phyloP scores from a whole-genome alignment of 1,139 yeast species.

The Sugiyamaella xylanicola region DNA sequence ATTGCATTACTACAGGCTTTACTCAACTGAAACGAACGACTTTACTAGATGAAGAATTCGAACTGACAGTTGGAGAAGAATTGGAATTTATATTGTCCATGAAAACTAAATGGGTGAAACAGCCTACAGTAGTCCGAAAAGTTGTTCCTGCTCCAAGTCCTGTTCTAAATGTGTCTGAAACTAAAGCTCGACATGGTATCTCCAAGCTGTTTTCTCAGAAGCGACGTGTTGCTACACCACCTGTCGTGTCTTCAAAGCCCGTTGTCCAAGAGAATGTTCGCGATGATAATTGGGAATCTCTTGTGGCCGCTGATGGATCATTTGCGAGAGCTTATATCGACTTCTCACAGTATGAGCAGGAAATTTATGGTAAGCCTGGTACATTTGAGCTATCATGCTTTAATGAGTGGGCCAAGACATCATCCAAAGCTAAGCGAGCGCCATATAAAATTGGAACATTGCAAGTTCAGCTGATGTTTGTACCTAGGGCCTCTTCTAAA shows the following conservation, averaged over 20 bases:
- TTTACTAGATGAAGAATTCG: constrained; percentile 77
- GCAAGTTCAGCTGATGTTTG: constrained; percentile 68
- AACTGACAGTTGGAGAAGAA: constrained; percentile 66
- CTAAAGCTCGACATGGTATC: constrained; percentile 22
- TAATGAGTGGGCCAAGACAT: constrained; percentile 74
- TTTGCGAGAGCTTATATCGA: constrained; percentile 75
- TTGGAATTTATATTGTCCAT: constrained; percentile 74
- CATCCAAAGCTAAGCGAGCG: constrained; percentile 44
- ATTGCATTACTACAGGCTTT: constrained; percentile 75
- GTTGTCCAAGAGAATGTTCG: constrained; percentile 10
- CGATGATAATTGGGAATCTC: constrained; percentile 30
- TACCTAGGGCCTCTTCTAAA: constrained; percentile 54
- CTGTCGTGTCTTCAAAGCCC: constrained; percentile 14
- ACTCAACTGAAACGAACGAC: constrained; percentile 51
- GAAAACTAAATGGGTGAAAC: constrained; percentile 61
- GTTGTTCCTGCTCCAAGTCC: constrained; percentile 30
- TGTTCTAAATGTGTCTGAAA: constrained; percentile 12
- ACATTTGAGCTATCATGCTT: constrained; percentile 61
- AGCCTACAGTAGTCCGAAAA: constrained; percentile 43
- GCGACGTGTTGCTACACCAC: constrained; percentile 20
- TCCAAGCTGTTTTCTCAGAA: constrained; percentile 28
- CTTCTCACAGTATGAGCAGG: constrained; percentile 59
- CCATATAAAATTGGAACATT: constrained; percentile 68
- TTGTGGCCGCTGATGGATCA: constrained; percentile 81
- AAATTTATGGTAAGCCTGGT: constrained; percentile 56